phyloP scores from a whole-genome alignment of 352 stramenopile genomes.

The Thraustotheca clavata region DNA sequence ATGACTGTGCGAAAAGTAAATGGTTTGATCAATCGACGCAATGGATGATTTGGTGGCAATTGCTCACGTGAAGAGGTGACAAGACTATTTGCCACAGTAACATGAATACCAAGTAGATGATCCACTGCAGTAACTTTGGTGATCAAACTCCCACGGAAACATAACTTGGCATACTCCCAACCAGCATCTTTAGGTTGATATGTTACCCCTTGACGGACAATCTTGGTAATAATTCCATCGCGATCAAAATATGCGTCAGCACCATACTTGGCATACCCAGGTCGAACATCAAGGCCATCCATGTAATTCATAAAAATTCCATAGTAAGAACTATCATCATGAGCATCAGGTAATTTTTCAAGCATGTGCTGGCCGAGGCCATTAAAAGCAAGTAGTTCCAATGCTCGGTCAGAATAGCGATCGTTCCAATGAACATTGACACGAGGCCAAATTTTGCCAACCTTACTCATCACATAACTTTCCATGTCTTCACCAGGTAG shows the following conservation, averaged over 20 bases:
- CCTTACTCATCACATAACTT: conserved; percentile 11
- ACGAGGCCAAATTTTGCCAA: conserved; percentile 14
- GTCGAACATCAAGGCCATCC: conserved; percentile 4
- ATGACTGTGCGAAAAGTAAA: conserved; percentile 17
- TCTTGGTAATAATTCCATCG: conserved; percentile 13
- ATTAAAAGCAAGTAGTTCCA: conserved; percentile 13
- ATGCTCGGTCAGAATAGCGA: conserved; percentile 15
- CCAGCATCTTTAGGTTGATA: background rate
- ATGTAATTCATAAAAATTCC: conserved; percentile 3
- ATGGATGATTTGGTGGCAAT: conserved; percentile 8
- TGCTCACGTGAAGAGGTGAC: conserved; percentile 4
- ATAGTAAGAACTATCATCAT: conserved; percentile 18
- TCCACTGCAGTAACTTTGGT: conserved; percentile 19
- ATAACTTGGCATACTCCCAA: conserved; percentile 19
- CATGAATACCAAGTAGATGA: conserved; percentile 16
- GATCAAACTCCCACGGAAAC: conserved; percentile 9
- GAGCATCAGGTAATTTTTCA: background rate
- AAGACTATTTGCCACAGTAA: conserved; percentile 14
- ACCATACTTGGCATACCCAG: conserved; percentile 17
- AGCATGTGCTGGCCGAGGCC: conserved; percentile 12
- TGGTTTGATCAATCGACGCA: conserved; percentile 20
- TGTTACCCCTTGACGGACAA: background rate
- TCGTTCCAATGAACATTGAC: conserved; percentile 20
- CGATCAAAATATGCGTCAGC: conserved; percentile 13
- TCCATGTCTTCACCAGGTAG: conserved; percentile 19